A percentile compares a stretch with the other conserved stretches of the same genome.
phyloP scores from a whole-genome alignment of 1,139 yeast species.

The Tardiomyces blankii region DNA sequence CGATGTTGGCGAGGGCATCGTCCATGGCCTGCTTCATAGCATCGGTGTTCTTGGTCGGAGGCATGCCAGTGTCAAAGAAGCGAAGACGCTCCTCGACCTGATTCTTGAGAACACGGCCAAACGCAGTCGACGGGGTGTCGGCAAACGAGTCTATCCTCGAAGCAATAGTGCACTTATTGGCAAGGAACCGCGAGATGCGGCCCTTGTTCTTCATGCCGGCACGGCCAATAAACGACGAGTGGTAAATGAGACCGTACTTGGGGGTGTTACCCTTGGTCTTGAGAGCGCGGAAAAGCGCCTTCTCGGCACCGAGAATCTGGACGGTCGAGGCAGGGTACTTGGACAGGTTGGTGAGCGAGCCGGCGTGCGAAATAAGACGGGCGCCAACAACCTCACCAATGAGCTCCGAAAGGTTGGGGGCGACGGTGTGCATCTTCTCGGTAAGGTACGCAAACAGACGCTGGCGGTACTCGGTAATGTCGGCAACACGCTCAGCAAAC shows the following conservation, averaged over 20 bases:
- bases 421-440: slow-evolving; percentile 95
- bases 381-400: slow-evolving; percentile 99
- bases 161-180: slow-evolving; percentile 98
- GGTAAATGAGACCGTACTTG: slow-evolving; percentile 94
- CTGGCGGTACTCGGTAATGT: slow-evolving; percentile 85
- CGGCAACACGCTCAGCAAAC: slow-evolving; percentile 91
- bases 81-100: slow-evolving; percentile 97
- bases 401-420: slow-evolving; percentile 92
- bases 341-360: slow-evolving; percentile 89
- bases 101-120: slow-evolving; percentile 83
- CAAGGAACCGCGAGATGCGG: slow-evolving; percentile 95
- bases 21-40: slow-evolving; percentile 89
- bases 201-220: slow-evolving; percentile 98
- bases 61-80: slow-evolving; percentile 91
- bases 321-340: slow-evolving; percentile 99
- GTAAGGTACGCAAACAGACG: slow-evolving; percentile 79
- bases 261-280: slow-evolving; percentile 99
- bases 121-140: slow-evolving; percentile 45
- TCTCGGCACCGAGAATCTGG: slow-evolving; percentile 97
- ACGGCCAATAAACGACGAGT: slow-evolving; percentile 92
- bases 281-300: slow-evolving; percentile 96
- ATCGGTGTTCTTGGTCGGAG: slow-evolving; percentile 92
- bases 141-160: slow-evolving; percentile 94
- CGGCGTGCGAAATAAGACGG: slow-evolving; percentile 94
- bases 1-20: slow-evolving; percentile 41